These are phyloP conservation scores for Aegilops longissima DNA, from an alignment of 176 grass and related monocot species.

Conservation along the genomic window DNA sequence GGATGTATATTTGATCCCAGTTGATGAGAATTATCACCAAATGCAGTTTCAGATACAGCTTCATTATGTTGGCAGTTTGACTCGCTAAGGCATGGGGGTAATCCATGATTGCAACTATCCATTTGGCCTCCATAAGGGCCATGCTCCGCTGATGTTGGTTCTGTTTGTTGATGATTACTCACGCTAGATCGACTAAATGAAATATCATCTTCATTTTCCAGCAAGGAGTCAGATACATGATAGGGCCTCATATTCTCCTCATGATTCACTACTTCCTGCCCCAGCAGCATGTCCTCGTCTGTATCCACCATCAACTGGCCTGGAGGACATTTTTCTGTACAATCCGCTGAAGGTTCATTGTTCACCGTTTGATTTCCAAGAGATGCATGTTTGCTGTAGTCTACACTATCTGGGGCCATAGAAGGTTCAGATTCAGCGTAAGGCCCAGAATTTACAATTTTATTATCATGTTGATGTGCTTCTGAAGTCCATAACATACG, in stretches of 20 bases:
- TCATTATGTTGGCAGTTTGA: conserved; percentile 8
- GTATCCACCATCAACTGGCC: conserved; percentile 15
- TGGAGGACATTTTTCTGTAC: background rate
- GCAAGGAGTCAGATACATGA: conserved; percentile 2
- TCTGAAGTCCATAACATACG: conserved; percentile 19
- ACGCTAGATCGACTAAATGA: conserved; percentile 10
- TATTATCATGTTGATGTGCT: conserved; percentile 32
- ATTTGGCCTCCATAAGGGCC: conserved; percentile 32
- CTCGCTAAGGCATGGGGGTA: conserved; percentile 2
- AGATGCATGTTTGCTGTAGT: conserved; percentile 22
- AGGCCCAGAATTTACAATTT: conserved; percentile 17
- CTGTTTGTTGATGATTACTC: conserved; percentile 25
- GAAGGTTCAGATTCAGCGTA: background rate
- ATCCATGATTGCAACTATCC: conserved; percentile 13
- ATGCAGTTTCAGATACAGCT: conserved; percentile 24
- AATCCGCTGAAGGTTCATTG: conserved; percentile 26
- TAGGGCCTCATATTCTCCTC: conserved; percentile 15
- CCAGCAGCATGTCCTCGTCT: conserved; percentile 37
- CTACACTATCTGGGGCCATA: conserved; percentile 15
- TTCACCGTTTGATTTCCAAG: conserved; percentile 36
- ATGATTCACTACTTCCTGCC: conserved; percentile 25
- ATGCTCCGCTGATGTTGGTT: conserved; percentile 1
- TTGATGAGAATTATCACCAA: conserved; percentile 44
- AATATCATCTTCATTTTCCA: conserved; percentile 19
- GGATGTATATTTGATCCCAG: conserved; percentile 19